Evolutionary conservation across 305 asterid species (phyloP), one percentile per base, ranked within the genome.

Genomic region (Solanum aculeatissimum): DNA sequence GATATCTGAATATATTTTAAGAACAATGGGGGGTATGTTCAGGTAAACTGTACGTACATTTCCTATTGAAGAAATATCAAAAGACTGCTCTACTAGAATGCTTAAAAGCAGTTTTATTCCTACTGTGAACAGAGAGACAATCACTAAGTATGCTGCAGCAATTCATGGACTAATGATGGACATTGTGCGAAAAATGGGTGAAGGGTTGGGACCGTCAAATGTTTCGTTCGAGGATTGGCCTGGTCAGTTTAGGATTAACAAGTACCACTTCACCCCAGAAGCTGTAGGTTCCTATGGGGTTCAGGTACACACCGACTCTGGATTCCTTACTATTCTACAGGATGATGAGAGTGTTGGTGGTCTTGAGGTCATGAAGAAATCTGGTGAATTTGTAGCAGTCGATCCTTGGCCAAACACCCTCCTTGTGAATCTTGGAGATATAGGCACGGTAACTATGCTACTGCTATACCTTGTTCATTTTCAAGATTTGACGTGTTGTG

Each of bases 291-390:
- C 88, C 11, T 75, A 32, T n/a, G 91, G 89, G 38, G 83, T 88
- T 25, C 84, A 84, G 53, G 72, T 42, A 18, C 92, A 90, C 66
- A 87, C 90, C 25, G 92, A 90, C 47, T 55, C 83, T 0, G 91
- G 85, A 12, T 88, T 90, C 80, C 87, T 90, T 43, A 88, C 92
- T n/a, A 63, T 88, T 70, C 83, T 90, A 29, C 89, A 88, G 75
- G 89, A 90, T 27, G 91, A 90, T 77, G 92, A 88, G 14, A 84
- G 21, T 3, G 85, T 88, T 6, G 89, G 88, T 10, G 91, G 91
- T 47, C 90, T 90, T 38, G 91, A 90, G 84, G 87, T 88, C n/a
- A 84, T 88, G 87, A 83, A 81, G 57, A 88, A 75, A 70, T 84
- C 91, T 25, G 91, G 92, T 8, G 84, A 84, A 55, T 88, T 82